Evolutionary conservation across 768 basidiomycete species (phyloP).

Genomic region (Tephrocybe sp.): DNA sequence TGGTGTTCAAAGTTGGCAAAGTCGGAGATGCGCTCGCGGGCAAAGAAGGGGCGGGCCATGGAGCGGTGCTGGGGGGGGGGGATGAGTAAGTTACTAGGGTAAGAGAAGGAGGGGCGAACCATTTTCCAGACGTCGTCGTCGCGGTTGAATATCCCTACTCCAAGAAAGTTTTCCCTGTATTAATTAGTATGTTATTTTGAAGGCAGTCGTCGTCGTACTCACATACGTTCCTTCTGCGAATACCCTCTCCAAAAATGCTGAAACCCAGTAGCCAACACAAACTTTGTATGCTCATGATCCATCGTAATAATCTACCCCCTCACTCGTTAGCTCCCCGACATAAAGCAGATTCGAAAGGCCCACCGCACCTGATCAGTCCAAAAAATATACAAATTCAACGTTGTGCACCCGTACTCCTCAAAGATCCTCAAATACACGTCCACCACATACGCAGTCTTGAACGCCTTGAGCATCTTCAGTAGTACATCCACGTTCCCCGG

Average conservation of each 20-base stretch:
- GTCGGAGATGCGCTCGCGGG: constrained; percentile 69
- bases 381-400: constrained; percentile 65
- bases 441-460: constrained; percentile 59
- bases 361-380: constrained; percentile 72
- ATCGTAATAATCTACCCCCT: constrained; percentile 71
- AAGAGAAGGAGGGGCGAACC: constrained; percentile 33
- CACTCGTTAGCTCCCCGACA: no score
- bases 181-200: neutral
- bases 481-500: constrained; percentile 78
- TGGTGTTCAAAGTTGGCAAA: constrained; percentile 68
- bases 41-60: constrained; percentile 73
- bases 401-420: constrained; percentile 69
- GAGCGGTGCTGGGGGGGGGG: constrained; percentile 51
- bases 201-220: constrained; percentile 24
- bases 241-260: constrained; percentile 66
- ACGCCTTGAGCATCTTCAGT: constrained; percentile 51
- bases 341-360: no score
- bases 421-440: constrained; percentile 68
- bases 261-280: constrained; percentile 65
- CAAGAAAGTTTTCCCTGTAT: constrained; percentile 60
- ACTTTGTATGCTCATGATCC: constrained; percentile 71
- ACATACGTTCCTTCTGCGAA: constrained; percentile 68
- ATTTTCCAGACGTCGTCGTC: constrained; percentile 76
- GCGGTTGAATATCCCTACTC: constrained; percentile 75
- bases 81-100: neutral